These are phyloP conservation scores for Phaffomyces thermotolerans DNA, from an alignment of 805 yeast species.

Conservation along the genomic window DNA sequence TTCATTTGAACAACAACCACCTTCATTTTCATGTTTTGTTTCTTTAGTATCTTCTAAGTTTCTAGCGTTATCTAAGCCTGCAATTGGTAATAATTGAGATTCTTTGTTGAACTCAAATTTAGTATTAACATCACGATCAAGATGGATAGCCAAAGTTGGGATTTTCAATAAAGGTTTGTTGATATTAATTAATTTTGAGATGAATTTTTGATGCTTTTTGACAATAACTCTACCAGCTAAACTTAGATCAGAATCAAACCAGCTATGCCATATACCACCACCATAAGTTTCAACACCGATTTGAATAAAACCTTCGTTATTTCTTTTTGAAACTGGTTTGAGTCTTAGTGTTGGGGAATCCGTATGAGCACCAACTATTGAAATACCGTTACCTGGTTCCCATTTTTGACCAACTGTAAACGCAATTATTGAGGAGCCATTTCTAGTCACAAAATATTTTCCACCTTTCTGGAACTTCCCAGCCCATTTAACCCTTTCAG, in stretches of 20 bases:
- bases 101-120: conserved; percentile 89
- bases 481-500: conserved; percentile 69
- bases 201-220: conserved; percentile 40
- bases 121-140: conserved; percentile 65
- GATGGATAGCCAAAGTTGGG: conserved; percentile 91
- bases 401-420: conserved; percentile 73
- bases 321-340: conserved; percentile 75
- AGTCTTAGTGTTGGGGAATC: conserved; percentile 88
- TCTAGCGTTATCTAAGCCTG: conserved; percentile 48
- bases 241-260: conserved; percentile 93
- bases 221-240: conserved; percentile 89
- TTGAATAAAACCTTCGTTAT: conserved; percentile 71
- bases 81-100: conserved; percentile 78
- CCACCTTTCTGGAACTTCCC: conserved; percentile 45
- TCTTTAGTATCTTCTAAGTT: conserved; percentile 7
- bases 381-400: conserved; percentile 70
- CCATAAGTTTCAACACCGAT: conserved; percentile 94
- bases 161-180: conserved; percentile 81
- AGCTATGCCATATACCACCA: conserved; percentile 93
- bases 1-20: conserved; percentile 42
- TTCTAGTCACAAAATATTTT: conserved; percentile 82
- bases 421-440: conserved; percentile 82
- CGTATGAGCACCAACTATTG: conserved; percentile 94
- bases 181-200: conserved; percentile 68
- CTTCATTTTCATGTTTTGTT: conserved; percentile 11